Evolutionary conservation across 2,329 filamentous ascomycete genomes (phyloP).

Genomic region (Exophiala lecanii-corni): DNA sequence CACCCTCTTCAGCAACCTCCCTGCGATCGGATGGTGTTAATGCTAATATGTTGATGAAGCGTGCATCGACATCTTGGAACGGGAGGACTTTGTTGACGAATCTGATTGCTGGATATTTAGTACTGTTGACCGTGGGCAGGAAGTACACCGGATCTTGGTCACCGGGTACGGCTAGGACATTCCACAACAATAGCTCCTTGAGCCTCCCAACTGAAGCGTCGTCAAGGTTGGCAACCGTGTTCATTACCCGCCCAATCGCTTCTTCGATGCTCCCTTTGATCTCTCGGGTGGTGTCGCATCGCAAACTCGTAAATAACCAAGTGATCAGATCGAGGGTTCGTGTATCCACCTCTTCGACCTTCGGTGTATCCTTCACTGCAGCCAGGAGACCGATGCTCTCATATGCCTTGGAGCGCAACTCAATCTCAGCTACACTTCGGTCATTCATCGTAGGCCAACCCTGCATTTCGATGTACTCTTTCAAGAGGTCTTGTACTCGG

Average conservation of each 20-base stretch:
- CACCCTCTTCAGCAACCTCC: slow-evolving; percentile 85
- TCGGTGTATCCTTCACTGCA: slow-evolving; percentile 47
- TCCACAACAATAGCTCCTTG: slow-evolving; percentile 59
- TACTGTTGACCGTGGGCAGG: slow-evolving; percentile 59
- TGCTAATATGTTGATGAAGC: slow-evolving; percentile 86
- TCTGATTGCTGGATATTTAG: slow-evolving; percentile 75
- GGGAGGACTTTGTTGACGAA: slow-evolving; percentile 86
- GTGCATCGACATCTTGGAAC: slow-evolving; percentile 70
- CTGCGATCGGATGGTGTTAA: slow-evolving; percentile 67
- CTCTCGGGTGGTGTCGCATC: slow-evolving; percentile 68
- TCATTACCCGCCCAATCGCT: slow-evolving; percentile 73
- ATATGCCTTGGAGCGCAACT: slow-evolving; percentile 74
- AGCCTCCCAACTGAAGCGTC: slow-evolving; percentile 40
- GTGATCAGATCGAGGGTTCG: slow-evolving; percentile 52
- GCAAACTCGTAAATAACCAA: slow-evolving; percentile 78
- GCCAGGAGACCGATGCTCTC: slow-evolving; percentile 84
- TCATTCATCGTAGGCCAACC: slow-evolving; percentile 70
- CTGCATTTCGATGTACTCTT: slow-evolving; percentile 69
- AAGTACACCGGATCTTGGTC: slow-evolving; percentile 37
- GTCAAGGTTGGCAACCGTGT: slow-evolving; percentile 43
- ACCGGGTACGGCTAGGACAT: slow-evolving; percentile 54
- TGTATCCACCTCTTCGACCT: slow-evolving; percentile 50
- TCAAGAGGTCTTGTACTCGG: slow-evolving; percentile 58
- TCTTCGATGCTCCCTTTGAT: slow-evolving; percentile 86
- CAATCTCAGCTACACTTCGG: slow-evolving; percentile 55